Base-by-base conservation (phyloP, 257 asterid species). In the Datura wrightii region DNA sequence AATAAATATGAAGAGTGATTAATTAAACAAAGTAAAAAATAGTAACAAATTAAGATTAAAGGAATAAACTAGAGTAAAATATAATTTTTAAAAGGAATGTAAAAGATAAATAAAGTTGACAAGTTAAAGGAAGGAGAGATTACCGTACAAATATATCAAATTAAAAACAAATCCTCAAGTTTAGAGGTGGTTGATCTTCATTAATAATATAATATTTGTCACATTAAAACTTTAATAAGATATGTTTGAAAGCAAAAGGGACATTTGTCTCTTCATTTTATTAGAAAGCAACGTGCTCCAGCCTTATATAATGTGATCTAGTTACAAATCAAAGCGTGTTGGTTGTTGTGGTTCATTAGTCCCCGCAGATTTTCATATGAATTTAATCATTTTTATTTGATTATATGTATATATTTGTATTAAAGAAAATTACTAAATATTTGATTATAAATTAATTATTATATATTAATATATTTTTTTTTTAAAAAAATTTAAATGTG, bases 151-250 rank as follows among this genome's bases (percentile, higher is more conserved):
- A 60, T 60, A 9, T n/a, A 62, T 31, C 42, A 31, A 63, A 65
- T 34, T 36, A 5, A 18, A 18, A 10, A 18, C n/a, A 5, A 54
- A 16, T 8, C 8, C 44, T 36, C n/a, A 9, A 44, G 48, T 24
- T 74, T 76, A 24, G 14, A 50, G 44, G 1, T 13, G 82, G 46
- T 50, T 76, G 62, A 50, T 16, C 82, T 48, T 74, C 80, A 72
- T 44, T 48, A 56, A 56, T 56, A 16, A 59, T 72, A 46, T 10
- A 44, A 10, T 46, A 50, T 24, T 74, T 48, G 9, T 31, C 13
- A 24, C 8, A 24, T 24, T 24, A 24, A 14, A 76, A 14, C 60
- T 76, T 76, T 6, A 76, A 50, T 76, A 76, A 76, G 13, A 76
- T 24, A 13, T 6, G 3, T 24, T 48, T 9, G 52, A 71, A 71